Base-by-base conservation (phyloP, 139 green algal species). In the Coelastrella sp. region DNA sequence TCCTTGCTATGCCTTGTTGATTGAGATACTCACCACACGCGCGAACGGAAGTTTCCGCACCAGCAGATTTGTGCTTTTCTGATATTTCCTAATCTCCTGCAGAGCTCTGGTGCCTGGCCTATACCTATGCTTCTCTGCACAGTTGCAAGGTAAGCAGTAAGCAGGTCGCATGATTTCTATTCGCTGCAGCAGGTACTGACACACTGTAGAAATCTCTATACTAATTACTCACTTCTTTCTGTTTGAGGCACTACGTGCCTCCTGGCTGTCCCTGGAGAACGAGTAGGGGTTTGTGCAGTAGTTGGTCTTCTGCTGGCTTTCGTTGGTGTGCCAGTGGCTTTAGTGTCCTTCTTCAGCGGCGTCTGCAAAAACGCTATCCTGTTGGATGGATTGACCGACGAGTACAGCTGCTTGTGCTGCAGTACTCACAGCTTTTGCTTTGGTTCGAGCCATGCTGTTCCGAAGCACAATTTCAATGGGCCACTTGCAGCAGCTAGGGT, bases 11-110 rank as follows among this genome's bases (percentile, higher is more conserved):
- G n/a, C n/a, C 62, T 72, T 72, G 11, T 37, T 9, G 13, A 13
- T 37, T 17, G 30, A 11, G 6, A 17, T 34, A 23, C 79, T 63
- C 64, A 99, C 96, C 79, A 99, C 89, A 34, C 96, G 90, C 81
- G 97, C 93, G 86, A 98, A 98, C 43, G 96, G 96, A 66, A 98
- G 90, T 91, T 98, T 98, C 74, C 95, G 90, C 84, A 99, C 96
- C 5, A 99, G 91, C 82, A 96, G 89, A 13, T 90, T 85, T 19
- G 89, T 93, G 76, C 85, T 92, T 91, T 97, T 97, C 89, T 98
- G 94, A 89, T 96, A 98, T 89, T 96, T 95, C 78, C 95, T 90
- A 84, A 98, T 98, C 92, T 98, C 95, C 83, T 92, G 88, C 80
- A 98, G 91, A 4, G 95, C 95, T 23, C 96, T 92, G 40, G 95